Evolutionary conservation across 1,284 basidiomycete species (phyloP), one percentile per base, ranked within the genome.

Genomic region (Tylopilus sp.): DNA sequence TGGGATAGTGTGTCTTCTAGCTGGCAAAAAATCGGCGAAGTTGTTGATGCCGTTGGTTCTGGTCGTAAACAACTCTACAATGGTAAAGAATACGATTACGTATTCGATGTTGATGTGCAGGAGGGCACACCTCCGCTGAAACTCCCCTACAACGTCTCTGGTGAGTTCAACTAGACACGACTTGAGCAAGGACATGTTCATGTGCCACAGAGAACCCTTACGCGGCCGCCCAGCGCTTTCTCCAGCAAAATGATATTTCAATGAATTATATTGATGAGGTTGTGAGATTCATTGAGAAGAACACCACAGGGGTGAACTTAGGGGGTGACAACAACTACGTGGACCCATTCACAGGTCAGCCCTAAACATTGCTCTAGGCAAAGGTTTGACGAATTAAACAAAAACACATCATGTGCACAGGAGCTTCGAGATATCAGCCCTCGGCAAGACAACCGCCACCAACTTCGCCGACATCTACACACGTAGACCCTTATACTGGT

Each of bases 1-100:
- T 99, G 97, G 95, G 88, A 92, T 52, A 74, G 71, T 18, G 71
- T 76, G 3, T 75, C 73, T 11, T 73, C 71, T 12, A 77, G 77
- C 34, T 98, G 96, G 96, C 81, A 89, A 65, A 97, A 96, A 68
- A 84, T 99, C 34, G 97, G 97, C 12, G 89, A 96, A 57, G 95
- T 99, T 4, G 92, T 97, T 3, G 96, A 96, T 62, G 92, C 92
- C 15, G 89, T 97, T 39, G 92, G 93, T 9, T 82, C 86, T 39
- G 82, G 83, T 8, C 78, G 89, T 52, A 97, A 92, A 69, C 92
- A 96, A 67, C 76, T 96, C 6, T 88, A 89, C 66, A 71, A 91
- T 57, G 97, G 97, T 26, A 86, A 87, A 65, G 96, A 98, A 70
- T 99, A 95, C 64, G 97, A 99, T 71, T 96, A 97, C 61, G 96